Conservation (phyloP, 495 filamentous ascomycete species). For the Annulohypoxylon nitens region DNA sequence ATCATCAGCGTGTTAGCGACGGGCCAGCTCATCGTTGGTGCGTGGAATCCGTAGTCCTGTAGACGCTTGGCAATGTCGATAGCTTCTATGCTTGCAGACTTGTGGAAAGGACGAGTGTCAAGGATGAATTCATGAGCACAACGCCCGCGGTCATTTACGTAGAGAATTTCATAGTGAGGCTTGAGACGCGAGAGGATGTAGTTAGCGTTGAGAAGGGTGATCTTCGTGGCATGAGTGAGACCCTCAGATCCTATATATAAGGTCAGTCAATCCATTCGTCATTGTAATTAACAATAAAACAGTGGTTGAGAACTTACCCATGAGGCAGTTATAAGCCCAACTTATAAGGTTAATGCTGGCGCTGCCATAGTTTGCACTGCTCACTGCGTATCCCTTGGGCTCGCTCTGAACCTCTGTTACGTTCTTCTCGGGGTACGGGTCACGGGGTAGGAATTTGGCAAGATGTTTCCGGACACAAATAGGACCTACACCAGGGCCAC, state of each 20-base stretch:
- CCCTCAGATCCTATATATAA: slow-evolving; percentile 72
- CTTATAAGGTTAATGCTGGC: slow-evolving; percentile 96
- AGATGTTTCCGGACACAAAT: slow-evolving; percentile 93
- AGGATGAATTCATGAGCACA: slow-evolving; percentile 99
- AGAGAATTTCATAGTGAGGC: slow-evolving; percentile 89
- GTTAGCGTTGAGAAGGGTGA: slow-evolving; percentile 96
- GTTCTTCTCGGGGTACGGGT: slow-evolving; percentile 65
- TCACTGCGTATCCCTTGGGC: slow-evolving; percentile 67
- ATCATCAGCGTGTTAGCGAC: slow-evolving; percentile 98
- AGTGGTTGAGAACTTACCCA: slow-evolving; percentile 67
- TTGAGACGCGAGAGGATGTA: slow-evolving; percentile 95
- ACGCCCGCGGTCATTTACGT: slow-evolving; percentile 87
- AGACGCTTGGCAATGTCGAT: slow-evolving; percentile 98
- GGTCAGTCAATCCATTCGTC: slow-evolving; percentile 37
- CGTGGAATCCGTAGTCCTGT: slow-evolving; percentile 98
- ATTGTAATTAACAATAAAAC: slow-evolving; percentile 1
- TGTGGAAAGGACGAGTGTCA: slow-evolving; percentile 88
- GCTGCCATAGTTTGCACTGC: slow-evolving; percentile 89
- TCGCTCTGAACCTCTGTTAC: background rate
- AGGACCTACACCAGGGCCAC: slow-evolving; percentile 94
- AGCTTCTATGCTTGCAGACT: slow-evolving; percentile 87
- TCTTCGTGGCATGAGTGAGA: slow-evolving; percentile 93
- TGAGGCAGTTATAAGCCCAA: slow-evolving; percentile 98
- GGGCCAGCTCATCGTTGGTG: slow-evolving; percentile 98
- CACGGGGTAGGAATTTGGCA: slow-evolving; percentile 76